phyloP scores from a whole-genome alignment of 257 asterid genomes.

The Hygrophila difformis region DNA sequence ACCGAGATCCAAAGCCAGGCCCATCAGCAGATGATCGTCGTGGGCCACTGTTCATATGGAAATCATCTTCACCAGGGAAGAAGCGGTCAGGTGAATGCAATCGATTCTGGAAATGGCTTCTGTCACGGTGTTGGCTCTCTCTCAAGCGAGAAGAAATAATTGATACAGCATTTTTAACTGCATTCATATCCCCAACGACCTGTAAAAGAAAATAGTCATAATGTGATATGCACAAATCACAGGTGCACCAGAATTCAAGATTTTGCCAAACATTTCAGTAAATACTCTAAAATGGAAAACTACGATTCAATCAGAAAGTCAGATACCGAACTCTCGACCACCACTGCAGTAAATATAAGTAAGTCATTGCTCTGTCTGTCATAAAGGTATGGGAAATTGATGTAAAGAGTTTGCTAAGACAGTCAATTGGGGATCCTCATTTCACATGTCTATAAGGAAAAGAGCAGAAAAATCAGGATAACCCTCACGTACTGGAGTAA shows the following conservation, averaged over 20 bases:
- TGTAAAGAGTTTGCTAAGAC: background rate
- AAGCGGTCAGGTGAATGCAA: constrained; percentile 58
- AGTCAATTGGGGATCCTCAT: background rate
- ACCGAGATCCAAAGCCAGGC: constrained; percentile 47
- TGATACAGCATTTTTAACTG: constrained; percentile 65
- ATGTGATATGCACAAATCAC: too few relatives aligned
- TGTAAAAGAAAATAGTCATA: constrained; percentile 15
- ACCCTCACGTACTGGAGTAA: background rate
- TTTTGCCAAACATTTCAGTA: too few relatives aligned
- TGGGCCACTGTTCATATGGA: constrained; percentile 29
- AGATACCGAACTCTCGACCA: too few relatives aligned
- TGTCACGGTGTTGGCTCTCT: constrained; percentile 93
- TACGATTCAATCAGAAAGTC: too few relatives aligned
- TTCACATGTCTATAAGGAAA: constrained; percentile 1
- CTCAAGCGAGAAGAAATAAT: constrained; percentile 74
- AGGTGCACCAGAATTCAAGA: too few relatives aligned
- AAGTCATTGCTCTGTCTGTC: background rate
- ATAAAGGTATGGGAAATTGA: background rate
- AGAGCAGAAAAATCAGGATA: constrained; percentile 5
- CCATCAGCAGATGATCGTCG: constrained; percentile 54
- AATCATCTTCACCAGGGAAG: constrained; percentile 49
- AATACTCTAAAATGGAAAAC: too few relatives aligned
- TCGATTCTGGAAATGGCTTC: constrained; percentile 51
- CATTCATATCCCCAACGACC: constrained; percentile 80
- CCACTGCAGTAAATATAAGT: too few relatives aligned